Evolutionary conservation across 768 basidiomycete genomes (phyloP).

Genomic region (Cyclocybe cylindracea): DNA sequence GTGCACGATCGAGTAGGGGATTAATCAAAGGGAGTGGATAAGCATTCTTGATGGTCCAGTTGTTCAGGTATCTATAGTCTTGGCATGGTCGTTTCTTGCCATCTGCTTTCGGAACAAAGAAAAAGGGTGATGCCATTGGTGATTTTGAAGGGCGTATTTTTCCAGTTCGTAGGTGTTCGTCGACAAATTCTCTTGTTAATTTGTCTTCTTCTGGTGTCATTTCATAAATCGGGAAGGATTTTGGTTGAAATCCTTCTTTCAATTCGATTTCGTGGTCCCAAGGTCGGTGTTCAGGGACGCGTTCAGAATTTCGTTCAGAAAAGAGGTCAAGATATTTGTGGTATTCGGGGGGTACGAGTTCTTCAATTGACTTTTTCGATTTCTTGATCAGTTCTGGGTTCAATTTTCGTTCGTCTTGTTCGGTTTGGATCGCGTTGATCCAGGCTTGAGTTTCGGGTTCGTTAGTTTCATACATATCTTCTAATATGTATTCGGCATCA

Average conservation of each 20-base stretch:
- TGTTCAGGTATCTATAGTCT: constrained; percentile 35
- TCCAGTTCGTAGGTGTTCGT: constrained; percentile 23
- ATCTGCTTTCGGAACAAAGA: constrained; percentile 25
- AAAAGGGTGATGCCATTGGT: constrained; percentile 18
- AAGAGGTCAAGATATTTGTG: constrained; percentile 9
- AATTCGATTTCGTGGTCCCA: constrained; percentile 10
- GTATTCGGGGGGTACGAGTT: constrained; percentile 2
- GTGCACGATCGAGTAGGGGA: constrained; percentile 26
- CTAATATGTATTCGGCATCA: background rate
- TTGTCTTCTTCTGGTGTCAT: constrained; percentile 25
- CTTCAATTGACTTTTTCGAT: background rate
- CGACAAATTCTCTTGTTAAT: constrained; percentile 19
- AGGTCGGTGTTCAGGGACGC: background rate
- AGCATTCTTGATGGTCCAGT: constrained; percentile 31
- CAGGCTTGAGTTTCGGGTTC: background rate
- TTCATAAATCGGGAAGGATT: background rate
- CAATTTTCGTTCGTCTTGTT: background rate
- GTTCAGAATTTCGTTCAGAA: background rate
- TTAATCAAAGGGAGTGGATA: constrained; percentile 37
- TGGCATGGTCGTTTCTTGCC: constrained; percentile 24
- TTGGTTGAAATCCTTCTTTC: background rate
- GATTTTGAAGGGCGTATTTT: constrained; percentile 22
- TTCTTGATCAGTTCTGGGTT: background rate
- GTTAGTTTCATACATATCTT: no score
- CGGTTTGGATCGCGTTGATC: background rate